These are phyloP conservation scores for Jaapia argillacea DNA, from an alignment of 768 basidiomycete genomes.

Conservation along the genomic window DNA sequence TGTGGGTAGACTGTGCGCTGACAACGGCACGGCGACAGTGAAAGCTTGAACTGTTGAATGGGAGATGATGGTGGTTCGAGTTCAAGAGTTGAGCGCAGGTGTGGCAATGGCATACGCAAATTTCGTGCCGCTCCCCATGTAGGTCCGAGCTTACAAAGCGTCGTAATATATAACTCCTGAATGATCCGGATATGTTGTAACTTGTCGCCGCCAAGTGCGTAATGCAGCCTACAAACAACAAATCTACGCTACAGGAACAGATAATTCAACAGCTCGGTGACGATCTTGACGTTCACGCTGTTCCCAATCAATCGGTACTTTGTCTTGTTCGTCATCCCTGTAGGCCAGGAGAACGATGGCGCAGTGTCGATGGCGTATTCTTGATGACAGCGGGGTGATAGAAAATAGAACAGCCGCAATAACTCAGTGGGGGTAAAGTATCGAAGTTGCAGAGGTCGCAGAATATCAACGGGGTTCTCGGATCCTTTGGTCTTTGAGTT, in stretches of 20 bases:
- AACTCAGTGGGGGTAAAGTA: constrained; percentile 73
- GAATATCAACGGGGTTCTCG: constrained; percentile 36
- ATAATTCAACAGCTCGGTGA: constrained; percentile 50
- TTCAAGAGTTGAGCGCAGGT: no score
- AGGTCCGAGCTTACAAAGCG: no score
- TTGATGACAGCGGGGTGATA: constrained; percentile 14
- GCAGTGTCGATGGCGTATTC: no score
- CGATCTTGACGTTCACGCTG: constrained; percentile 72
- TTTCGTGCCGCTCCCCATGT: no score
- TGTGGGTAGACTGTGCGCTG: constrained; percentile 27
- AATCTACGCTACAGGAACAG: constrained; percentile 33
- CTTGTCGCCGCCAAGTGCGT: no score
- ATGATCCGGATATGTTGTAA: no score
- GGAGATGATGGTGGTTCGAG: no score
- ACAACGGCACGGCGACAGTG: constrained; percentile 13
- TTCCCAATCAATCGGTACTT: constrained; percentile 76
- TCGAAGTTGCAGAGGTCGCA: constrained; percentile 52
- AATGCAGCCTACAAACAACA: no score
- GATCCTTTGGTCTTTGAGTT: constrained; percentile 28
- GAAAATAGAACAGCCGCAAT: constrained; percentile 57
- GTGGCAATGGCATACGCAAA: no score
- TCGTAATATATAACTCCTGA: no score
- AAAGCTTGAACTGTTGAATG: constrained; percentile 2
- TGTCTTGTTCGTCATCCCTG: constrained; percentile 47
- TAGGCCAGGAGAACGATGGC: constrained; percentile 50